A percentile compares a stretch with the other conserved stretches of the same genome.
Conservation (phyloP, 495 filamentous ascomycete species). For the Aspergillus bertholletiae region DNA sequence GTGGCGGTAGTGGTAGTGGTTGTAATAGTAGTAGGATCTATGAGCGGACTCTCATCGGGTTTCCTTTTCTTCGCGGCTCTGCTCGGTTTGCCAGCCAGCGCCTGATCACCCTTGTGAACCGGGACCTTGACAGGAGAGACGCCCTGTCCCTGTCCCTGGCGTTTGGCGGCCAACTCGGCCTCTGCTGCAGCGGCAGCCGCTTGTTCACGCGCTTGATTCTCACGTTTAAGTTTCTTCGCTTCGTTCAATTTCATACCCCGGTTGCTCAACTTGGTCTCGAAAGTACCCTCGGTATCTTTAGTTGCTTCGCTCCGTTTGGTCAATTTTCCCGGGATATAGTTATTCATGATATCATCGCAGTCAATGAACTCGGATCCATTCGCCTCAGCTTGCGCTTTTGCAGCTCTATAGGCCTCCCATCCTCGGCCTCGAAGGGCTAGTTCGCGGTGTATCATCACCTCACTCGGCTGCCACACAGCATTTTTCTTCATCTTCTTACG, state of each 20-base stretch:
- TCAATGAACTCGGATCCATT: conserved; percentile 62
- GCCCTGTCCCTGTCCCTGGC: conserved; percentile 32
- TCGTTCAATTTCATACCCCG: conserved; percentile 90
- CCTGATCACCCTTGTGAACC: conserved; percentile 13
- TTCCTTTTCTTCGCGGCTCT: conserved; percentile 30
- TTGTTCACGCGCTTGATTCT: conserved; percentile 64
- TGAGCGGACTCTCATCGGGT: conserved; percentile 16
- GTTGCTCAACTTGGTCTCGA: conserved; percentile 60
- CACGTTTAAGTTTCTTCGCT: conserved; percentile 85
- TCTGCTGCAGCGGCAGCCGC: conserved; percentile 49
- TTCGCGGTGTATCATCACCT: conserved; percentile 94
- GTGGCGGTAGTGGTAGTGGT: no score
- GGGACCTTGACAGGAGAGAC: conserved; percentile 8
- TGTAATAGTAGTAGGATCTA: not conserved
- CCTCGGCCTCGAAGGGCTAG: conserved; percentile 75
- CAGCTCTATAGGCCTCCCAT: conserved; percentile 65
- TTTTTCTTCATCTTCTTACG: conserved; percentile 99
- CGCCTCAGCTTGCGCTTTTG: conserved; percentile 64
- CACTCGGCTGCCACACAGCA: conserved; percentile 88
- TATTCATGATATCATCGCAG: conserved; percentile 47
- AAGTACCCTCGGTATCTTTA: conserved; percentile 34
- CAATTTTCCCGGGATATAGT: conserved; percentile 38
- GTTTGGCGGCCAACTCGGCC: conserved; percentile 57
- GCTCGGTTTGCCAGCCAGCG: conserved; percentile 16
- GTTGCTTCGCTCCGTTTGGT: conserved; percentile 48